phyloP scores from a whole-genome alignment of 1,284 basidiomycete genomes.

The Cryptococcus amylolentus region DNA sequence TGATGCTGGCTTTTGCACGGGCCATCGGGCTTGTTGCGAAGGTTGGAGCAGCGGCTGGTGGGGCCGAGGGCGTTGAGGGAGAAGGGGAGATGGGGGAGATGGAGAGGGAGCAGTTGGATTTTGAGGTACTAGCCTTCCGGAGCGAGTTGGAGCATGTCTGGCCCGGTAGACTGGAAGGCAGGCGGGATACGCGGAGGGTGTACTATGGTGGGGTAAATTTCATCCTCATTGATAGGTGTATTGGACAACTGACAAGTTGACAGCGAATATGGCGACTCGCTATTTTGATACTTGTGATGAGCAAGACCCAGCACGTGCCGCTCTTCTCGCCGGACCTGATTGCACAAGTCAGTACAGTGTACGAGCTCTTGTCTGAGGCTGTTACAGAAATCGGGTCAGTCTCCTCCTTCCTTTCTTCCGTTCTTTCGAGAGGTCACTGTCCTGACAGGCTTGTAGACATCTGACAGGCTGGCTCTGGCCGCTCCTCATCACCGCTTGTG shows the following conservation, averaged over 20 bases:
- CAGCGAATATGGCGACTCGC: conserved; percentile 8
- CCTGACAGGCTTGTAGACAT: conserved; percentile 1
- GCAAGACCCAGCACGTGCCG: not conserved
- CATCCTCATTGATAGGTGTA: not conserved
- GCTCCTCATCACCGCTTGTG: conserved; percentile 3
- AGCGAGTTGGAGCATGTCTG: conserved; percentile 6
- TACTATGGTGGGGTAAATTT: conserved; percentile 6
- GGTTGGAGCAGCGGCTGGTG: not conserved
- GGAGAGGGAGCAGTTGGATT: not conserved
- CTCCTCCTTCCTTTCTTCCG: not conserved
- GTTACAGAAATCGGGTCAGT: not conserved
- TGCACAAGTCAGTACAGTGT: not conserved
- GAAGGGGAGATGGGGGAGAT: not conserved
- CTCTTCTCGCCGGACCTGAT: not conserved
- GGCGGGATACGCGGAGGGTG: not conserved
- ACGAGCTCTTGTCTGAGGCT: conserved; percentile 1
- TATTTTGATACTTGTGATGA: not conserved
- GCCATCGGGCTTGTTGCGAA: not conserved
- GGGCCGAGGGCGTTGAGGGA: too few relatives aligned
- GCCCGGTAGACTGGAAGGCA: conserved; percentile 2
- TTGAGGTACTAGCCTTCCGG: not conserved
- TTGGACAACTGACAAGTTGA: not conserved
- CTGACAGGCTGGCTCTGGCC: conserved; percentile 11
- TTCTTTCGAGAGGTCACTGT: not conserved
- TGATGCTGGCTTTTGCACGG: not conserved